Evolutionary conservation across 768 basidiomycete genomes (phyloP), one percentile per base, ranked within the genome.

Genomic region (Mycena leptocephala): DNA sequence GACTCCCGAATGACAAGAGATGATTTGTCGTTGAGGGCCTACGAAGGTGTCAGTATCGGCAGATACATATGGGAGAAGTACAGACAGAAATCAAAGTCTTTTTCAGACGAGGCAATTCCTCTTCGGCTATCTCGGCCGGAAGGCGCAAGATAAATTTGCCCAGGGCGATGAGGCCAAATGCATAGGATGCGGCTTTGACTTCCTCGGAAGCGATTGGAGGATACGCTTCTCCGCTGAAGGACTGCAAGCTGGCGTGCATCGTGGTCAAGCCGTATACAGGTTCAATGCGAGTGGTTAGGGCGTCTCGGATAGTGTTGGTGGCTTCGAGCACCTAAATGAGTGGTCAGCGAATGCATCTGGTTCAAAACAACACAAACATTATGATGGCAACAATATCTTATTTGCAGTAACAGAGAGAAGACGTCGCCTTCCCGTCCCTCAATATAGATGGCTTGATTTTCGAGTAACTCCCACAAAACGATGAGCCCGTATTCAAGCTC

Each of bases 221-320:
- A 46, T 86, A 81, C 22, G 91, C 84, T 72, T 92, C 89, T 3
- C 87, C 84, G 28, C 92, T 87, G 85, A 96, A 97, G 14, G 89
- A 82, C 33, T 91, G 91, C 53, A 96, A 81, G 80, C 90, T 91
- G 35, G 93, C 93, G 76, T 96, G 95, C 87, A 96, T 90, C 7
- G 94, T 96, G 18, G 95, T 95, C 78, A 97, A 84, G 9, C 96
- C 96, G 79, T 95, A 96, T 26, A 97, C 94, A 24, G 96, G 94
- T 76, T 95, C 96, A 78, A 94, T 91, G 76, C 91, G 92, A 13
- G 88, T 85, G 28, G 94, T 91, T 41, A 97, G 87, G 22, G 89
- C 89, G 82, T 97, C 95, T 51, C 96, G 94, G 76, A 97, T 93
- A 2, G 93, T 91, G 79, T 91, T 95, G 16, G 95, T 96, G 6